Evolutionary conservation across 768 basidiomycete species (phyloP), one percentile per base, ranked within the genome.

Genomic region (Boletellus emodensis): DNA sequence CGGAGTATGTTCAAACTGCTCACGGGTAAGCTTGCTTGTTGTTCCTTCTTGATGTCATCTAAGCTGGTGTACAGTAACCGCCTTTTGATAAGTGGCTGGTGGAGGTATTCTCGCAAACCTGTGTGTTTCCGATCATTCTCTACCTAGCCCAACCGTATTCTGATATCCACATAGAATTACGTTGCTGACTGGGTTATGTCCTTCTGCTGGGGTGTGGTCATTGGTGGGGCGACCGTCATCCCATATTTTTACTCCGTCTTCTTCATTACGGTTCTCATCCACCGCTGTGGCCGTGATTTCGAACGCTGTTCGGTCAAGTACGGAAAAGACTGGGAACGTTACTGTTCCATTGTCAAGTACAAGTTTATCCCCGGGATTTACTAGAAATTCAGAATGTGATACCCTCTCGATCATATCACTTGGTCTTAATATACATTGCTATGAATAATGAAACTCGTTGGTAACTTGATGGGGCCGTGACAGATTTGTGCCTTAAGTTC

Each of bases 241-340:
- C 94, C 94, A 1, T 94, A 94, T 73, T 99, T 91, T 72, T 98
- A 98, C 72, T 92, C 92, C 12, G 76, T 93, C 44, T 99, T 98
- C 80, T 98, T 98, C 77, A 85, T 95, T 62, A 80, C 80, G 40
- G 94, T 98, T 18, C 82, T 99, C 48, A 76, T 92, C 36, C 96
- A 98, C 63, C 83, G 96, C 33, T 90, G 87, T 60, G 81, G 86
- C 0, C 84, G 96, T 46, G 96, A 99, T 77, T 96, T 98, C 68
- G 95, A 94, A 68, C 79, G 94, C 77, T 93, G 94, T 69, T 84
- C 85, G 3, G 67, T 80, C 58, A 97, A 97, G 72, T 97, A 96
- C 61, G 92, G 91, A 30, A 90, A 94, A 58, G 94, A 96, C 66
- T 96, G 93, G 92, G 90, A 92, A 17, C 80, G 81, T 44, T 93